Evolutionary conservation across 495 filamentous ascomycete species (phyloP), one percentile per base, ranked within the genome.

Genomic region (Penicillium desertorum): DNA sequence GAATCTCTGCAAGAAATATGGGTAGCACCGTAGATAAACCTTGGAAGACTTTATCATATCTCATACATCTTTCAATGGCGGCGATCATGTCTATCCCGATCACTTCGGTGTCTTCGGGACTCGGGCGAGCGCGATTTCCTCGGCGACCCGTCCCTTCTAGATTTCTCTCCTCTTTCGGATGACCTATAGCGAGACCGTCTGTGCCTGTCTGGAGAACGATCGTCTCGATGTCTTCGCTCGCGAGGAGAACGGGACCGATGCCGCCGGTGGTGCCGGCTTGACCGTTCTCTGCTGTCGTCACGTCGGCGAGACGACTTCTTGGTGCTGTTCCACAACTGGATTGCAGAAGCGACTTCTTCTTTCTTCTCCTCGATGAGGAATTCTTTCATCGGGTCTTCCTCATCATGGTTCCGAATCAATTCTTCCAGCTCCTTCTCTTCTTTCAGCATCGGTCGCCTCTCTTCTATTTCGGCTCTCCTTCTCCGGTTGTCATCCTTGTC

Each of bases 301-400:
- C 71, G 71, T 45, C 69, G 67, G 14, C 74, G 62, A 19, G 70
- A 71, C 5, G 71, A 69, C 54, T 73, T 73, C 30, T 75, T 71
- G 32, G 70, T 70, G 61, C 66, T 78, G 48, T 78, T 76, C 53
- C 81, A 71, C 59, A 73, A 83, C 59, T 80, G 78, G 62, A 90
- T 64, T 1, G 91, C 92, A 48, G 75, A 79, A 34, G 86, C 83
- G 34, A 96, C 83, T 69, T 96, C 90, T 60, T 91, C 88, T 65
- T 87, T 89, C 81, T 96, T 96, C 75, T 94, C 88, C 44, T 91
- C 78, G 23, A 97, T 81, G 48, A 96, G 70, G 67, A 89, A 95
- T 50, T 84, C 83, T 74, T 96, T 98, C 94, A 98, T 97, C 2
- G 94, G 93, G 74, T 98, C 93, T 63, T 97, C 94, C 22, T 97